Evolutionary conservation across 371 early-diverging fungal species (phyloP), one percentile per base, ranked within the genome.

Genomic region (Rhizomucor miehei): DNA sequence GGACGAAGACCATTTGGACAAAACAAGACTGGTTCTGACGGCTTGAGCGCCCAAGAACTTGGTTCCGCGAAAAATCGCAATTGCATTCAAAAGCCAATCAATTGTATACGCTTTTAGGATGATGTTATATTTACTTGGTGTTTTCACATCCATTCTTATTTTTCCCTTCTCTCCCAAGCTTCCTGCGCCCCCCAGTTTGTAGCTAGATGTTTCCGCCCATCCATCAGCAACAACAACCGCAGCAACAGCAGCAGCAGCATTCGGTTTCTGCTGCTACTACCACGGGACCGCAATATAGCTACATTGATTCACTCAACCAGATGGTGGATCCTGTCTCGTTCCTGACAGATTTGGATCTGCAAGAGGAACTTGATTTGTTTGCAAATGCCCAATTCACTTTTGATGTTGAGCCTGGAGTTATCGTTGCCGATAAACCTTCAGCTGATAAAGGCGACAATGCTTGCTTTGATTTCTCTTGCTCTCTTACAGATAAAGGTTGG

Each of bases 301-400:
- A 44, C 24, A 55, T 73, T 34, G 62, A 61, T 24, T 60, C 69
- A 12, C 54, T 71, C n/a, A 71, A 75, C 44, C 63, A 60, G 51
- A 55, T 65, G 19, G 60, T 65, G 54, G 69, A 69, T 53, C 62
- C 67, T 36, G 57, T 61, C 21, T 58, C 65, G 6, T 62, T 65
- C 47, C 53, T 75, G 39, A 67, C 69, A 10, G 71, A 71, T 12
- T 49, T 48, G n/a, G 72, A 71, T 10, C 61, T 75, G 39, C 67
- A 71, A 45, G 51, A 61, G 17, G 74, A 73, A 29, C 57, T 73
- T 9, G 59, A 67, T 25, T 59, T 77, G 38, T 77, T 66, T 56
- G 75, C 81, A 37, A 82, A 81, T 48, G 77, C 80, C 20, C 81
- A 82, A 54, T 84, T 81, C 61, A 73, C 77, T 3, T 54, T 39